Conservation (phyloP, 768 basidiomycete genomes). For the Dioszegia aurantiaca region DNA sequence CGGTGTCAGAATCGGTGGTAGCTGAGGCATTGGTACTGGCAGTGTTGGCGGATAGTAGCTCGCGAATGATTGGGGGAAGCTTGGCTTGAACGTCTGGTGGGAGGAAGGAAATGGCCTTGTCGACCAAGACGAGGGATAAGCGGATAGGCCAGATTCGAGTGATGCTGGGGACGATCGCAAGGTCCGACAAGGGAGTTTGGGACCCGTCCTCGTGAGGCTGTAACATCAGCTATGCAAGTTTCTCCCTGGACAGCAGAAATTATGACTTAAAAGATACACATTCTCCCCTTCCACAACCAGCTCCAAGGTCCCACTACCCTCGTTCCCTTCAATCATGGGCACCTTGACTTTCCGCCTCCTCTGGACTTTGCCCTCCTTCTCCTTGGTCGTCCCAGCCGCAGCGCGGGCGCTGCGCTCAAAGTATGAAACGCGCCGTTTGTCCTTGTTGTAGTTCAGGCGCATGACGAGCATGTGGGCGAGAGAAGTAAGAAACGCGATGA, state of each 20-base stretch:
- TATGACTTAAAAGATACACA: slow-evolving; percentile 48
- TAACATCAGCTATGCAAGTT: slow-evolving; percentile 4
- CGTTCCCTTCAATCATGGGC: slow-evolving; percentile 44
- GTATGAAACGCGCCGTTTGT: slow-evolving; percentile 64
- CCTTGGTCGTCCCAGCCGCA: slow-evolving; percentile 23
- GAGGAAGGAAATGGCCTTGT: slow-evolving; percentile 17
- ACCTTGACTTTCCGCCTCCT: slow-evolving; percentile 49
- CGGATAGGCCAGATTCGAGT: slow-evolving; percentile 38
- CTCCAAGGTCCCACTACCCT: slow-evolving; percentile 37
- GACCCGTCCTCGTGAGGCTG: slow-evolving; percentile 40
- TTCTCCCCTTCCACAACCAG: slow-evolving; percentile 46
- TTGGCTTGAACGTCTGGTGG: slow-evolving; percentile 26
- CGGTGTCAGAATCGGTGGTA: slow-evolving; percentile 7
- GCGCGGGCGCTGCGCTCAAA: slow-evolving; percentile 34
- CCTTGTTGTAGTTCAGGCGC: slow-evolving; percentile 69
- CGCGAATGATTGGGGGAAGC: slow-evolving; percentile 27
- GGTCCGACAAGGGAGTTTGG: slow-evolving; percentile 28
- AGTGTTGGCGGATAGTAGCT: not conserved
- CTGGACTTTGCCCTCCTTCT: slow-evolving; percentile 5
- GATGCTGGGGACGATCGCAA: slow-evolving; percentile 28
- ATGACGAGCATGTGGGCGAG: slow-evolving; percentile 78
- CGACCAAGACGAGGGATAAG: slow-evolving; percentile 15
- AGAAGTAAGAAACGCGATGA: slow-evolving; percentile 75
- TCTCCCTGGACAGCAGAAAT: too few relatives aligned
- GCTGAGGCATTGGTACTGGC: slow-evolving; percentile 7